phyloP scores from a whole-genome alignment of 2,329 filamentous ascomycete genomes.

The Colletotrichum agaves region DNA sequence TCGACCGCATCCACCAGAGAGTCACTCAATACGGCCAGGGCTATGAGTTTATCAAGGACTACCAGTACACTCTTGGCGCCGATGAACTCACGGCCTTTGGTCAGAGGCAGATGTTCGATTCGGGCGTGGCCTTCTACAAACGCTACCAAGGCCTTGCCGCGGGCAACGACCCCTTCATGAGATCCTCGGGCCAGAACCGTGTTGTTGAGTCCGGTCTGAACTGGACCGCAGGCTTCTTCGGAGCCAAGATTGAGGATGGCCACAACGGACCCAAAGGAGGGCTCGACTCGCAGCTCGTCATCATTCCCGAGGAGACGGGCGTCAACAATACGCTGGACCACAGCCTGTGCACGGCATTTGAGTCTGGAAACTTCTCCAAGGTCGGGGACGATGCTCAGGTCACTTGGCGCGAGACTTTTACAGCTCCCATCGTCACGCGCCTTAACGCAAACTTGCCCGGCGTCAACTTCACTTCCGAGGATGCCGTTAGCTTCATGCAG shows the following conservation, averaged over 20 bases:
- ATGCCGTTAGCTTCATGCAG: slow-evolving; percentile 84
- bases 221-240: slow-evolving; percentile 80
- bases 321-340: slow-evolving; percentile 88
- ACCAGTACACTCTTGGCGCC: slow-evolving; percentile 75
- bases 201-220: slow-evolving; percentile 80
- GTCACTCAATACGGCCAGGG: slow-evolving; percentile 68
- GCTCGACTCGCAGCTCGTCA: slow-evolving; percentile 67
- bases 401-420: slow-evolving; percentile 72
- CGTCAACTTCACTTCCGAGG: slow-evolving; percentile 69
- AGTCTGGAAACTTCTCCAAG: slow-evolving; percentile 63
- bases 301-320: slow-evolving; percentile 73
- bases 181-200: slow-evolving; percentile 75
- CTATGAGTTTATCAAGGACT: slow-evolving; percentile 77
- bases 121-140: slow-evolving; percentile 79
- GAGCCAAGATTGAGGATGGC: slow-evolving; percentile 52
- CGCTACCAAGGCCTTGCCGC: slow-evolving; percentile 74
- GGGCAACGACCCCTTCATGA: slow-evolving; percentile 72
- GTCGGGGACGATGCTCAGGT: slow-evolving; percentile 62
- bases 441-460: slow-evolving; percentile 77
- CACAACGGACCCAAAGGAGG: slow-evolving; percentile 48
- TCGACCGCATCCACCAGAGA: slow-evolving; percentile 68
- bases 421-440: slow-evolving; percentile 73
- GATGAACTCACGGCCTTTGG: slow-evolving; percentile 77
- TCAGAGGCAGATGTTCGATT: slow-evolving; percentile 75
- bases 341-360: slow-evolving; percentile 76